These are phyloP conservation scores for Phytopythium ostracodes DNA, from an alignment of 352 stramenopile species.

Conservation along the genomic window DNA sequence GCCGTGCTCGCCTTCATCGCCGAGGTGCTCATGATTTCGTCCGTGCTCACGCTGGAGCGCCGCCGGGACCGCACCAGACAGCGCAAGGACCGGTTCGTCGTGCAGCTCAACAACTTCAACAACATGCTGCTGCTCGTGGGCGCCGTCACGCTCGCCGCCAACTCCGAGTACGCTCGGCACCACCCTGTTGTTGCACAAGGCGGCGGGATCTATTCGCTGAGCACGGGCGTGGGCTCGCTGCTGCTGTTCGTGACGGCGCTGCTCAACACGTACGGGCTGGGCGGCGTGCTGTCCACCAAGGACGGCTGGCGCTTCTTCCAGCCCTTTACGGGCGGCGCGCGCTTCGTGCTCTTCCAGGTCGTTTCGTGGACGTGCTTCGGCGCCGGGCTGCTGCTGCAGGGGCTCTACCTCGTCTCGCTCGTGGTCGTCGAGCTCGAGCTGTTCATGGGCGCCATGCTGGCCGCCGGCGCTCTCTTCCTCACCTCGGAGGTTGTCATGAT, in stretches of 20 bases:
- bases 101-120: slow-evolving; percentile 85
- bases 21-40: slow-evolving; percentile 77
- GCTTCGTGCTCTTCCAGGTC: slow-evolving; percentile 73
- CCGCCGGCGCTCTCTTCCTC: slow-evolving; percentile 57
- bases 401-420: slow-evolving; percentile 73
- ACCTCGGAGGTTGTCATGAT: slow-evolving; percentile 79
- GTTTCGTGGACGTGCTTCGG: slow-evolving; percentile 80
- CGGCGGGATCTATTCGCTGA: slow-evolving; percentile 43
- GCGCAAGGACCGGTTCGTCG: slow-evolving; percentile 45
- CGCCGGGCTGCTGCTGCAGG: slow-evolving; percentile 60
- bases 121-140: slow-evolving; percentile 80
- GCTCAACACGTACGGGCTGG: slow-evolving; percentile 82
- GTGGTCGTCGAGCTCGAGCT: slow-evolving; percentile 76
- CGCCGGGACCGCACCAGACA: slow-evolving; percentile 27
- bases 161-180: slow-evolving; percentile 55
- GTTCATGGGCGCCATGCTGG: slow-evolving; percentile 69
- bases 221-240: slow-evolving; percentile 54
- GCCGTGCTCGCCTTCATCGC: slow-evolving; percentile 65
- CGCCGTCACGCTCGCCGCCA: slow-evolving; percentile 51
- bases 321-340: slow-evolving; percentile 68
- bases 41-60: slow-evolving; percentile 58
- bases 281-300: slow-evolving; percentile 64
- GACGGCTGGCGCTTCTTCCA: slow-evolving; percentile 84
- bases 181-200: not conserved
- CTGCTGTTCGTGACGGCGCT: slow-evolving; percentile 68